A percentile compares a stretch with the other conserved stretches of the same genome.
Conservation (phyloP, 768 basidiomycete species). For the Neoboletus brunneissimus region DNA sequence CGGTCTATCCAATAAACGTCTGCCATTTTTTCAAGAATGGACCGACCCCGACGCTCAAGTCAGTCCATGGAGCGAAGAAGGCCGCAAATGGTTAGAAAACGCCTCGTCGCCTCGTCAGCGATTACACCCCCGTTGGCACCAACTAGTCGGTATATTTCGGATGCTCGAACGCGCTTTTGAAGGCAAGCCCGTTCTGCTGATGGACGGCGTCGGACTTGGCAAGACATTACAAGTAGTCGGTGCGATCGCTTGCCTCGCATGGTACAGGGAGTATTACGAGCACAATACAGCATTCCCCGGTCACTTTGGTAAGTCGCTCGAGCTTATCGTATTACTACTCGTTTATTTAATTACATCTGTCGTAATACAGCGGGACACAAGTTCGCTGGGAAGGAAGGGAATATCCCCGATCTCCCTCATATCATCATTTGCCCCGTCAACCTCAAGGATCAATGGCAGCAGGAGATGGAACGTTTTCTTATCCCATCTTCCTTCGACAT, state of each 20-base stretch:
- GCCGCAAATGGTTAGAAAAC: not conserved
- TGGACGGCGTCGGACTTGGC: not conserved
- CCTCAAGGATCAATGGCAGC: no score
- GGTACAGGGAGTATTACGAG: not conserved
- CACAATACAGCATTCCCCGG: not conserved
- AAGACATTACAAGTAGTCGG: not conserved
- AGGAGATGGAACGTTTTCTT: no score
- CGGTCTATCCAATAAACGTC: not conserved
- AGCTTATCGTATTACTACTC: no score
- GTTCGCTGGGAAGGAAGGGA: no score
- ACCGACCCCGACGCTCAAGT: not conserved
- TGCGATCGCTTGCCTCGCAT: not conserved
- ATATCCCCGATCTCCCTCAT: no score
- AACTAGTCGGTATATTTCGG: not conserved
- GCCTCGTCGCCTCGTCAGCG: not conserved
- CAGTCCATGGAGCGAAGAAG: not conserved
- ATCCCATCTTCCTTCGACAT: no score
- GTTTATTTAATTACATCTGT: not conserved
- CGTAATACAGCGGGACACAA: no score
- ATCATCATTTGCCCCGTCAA: no score
- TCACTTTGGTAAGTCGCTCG: not conserved
- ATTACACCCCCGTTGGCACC: not conserved
- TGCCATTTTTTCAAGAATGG: not conserved
- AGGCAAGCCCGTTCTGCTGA: not conserved
- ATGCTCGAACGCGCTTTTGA: not conserved